These are phyloP conservation scores for Sequoiadendron giganteum DNA, from an alignment of 75 land plant species.

Conservation along the genomic window DNA sequence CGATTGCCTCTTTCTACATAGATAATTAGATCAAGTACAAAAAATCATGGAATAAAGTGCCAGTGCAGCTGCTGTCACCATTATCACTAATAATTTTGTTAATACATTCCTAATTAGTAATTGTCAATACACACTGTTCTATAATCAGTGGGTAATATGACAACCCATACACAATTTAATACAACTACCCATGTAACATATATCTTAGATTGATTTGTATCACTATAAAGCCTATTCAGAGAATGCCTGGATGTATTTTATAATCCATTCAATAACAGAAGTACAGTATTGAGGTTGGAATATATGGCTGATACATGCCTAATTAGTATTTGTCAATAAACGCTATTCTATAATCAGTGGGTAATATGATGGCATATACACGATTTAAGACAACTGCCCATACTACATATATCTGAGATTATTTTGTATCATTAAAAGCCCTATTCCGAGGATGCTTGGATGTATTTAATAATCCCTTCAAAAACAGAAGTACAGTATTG, in stretches of 20 bases:
- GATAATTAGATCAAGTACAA: not conserved
- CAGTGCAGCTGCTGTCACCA: not conserved
- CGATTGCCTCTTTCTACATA: not conserved
- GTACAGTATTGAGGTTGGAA: too few relatives aligned
- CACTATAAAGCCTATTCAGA: not conserved
- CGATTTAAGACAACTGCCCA: too few relatives aligned
- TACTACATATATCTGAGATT: too few relatives aligned
- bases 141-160: not conserved
- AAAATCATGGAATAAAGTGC: not conserved
- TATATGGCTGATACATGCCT: too few relatives aligned
- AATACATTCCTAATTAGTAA: not conserved
- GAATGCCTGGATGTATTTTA: not conserved
- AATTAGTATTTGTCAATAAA: too few relatives aligned
- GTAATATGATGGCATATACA: too few relatives aligned
- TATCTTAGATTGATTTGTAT: not conserved
- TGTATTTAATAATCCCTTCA: not conserved
- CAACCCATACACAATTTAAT: not conserved
- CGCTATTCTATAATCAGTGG: too few relatives aligned
- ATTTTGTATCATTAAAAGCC: too few relatives aligned
- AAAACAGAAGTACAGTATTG: not conserved
- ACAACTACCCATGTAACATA: not conserved
- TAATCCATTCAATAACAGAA: too few relatives aligned
- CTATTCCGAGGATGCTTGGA: too few relatives aligned
- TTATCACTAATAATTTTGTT: not conserved
- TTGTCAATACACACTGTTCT: not conserved